Evolutionary conservation across 306 rosid genomes (phyloP).

Genomic region (Bauhinia variegata): DNA sequence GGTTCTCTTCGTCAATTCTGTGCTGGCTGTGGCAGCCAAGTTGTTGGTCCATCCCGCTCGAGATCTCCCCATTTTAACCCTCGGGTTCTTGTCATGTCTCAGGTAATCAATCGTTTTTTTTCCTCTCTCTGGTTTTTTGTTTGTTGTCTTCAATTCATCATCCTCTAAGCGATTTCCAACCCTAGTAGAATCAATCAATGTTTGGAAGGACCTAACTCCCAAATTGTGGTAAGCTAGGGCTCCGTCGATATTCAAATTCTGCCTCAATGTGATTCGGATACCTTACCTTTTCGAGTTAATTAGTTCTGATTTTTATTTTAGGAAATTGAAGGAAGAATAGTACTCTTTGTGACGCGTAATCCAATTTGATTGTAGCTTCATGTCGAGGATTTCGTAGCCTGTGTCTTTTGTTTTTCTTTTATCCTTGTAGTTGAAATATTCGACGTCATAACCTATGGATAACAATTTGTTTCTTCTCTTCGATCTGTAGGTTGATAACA

Average conservation of each 20-base stretch:
- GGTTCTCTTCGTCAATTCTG: not conserved
- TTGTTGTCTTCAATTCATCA: not conserved
- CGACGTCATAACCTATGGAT: not conserved
- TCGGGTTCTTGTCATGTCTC: slow-evolving; percentile 44
- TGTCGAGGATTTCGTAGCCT: too few relatives aligned
- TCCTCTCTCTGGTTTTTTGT: not conserved
- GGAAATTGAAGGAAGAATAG: not conserved
- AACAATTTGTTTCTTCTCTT: not conserved
- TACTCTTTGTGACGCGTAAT: not conserved
- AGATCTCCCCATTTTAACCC: slow-evolving; percentile 25
- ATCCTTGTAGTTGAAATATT: too few relatives aligned
- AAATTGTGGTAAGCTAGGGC: slow-evolving; percentile 28
- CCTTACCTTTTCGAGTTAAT: not conserved
- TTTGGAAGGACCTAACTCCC: not conserved
- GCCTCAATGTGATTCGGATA: not conserved
- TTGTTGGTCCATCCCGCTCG: not conserved
- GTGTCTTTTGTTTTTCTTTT: too few relatives aligned
- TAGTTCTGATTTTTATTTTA: not conserved
- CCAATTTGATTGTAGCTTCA: slow-evolving; percentile 15
- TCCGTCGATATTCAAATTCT: slow-evolving; percentile 1
- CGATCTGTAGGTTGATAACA: slow-evolving; percentile 74
- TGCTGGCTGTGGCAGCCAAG: not conserved
- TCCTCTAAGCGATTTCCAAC: not conserved
- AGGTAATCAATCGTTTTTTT: slow-evolving; percentile 32
- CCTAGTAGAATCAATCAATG: slow-evolving; percentile 9